Base-by-base conservation (phyloP, 495 filamentous ascomycete species). In the Xylaria longipes region DNA sequence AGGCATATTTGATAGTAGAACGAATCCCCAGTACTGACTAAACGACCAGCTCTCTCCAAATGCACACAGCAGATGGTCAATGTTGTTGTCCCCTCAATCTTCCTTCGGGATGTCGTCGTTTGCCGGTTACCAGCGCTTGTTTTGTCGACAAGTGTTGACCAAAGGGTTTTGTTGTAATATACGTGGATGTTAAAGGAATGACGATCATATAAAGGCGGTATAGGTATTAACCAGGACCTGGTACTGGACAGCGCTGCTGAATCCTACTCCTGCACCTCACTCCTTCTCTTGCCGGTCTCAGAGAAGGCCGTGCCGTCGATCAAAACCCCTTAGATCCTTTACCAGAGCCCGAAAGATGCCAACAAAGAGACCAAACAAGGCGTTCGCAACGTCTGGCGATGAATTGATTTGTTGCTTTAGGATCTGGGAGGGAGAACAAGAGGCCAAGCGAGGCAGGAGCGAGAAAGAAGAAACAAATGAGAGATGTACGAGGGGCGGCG, bases 1-100 rank as follows among this genome's bases (percentile, higher is more conserved):
- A 78, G 85, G 86, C 86, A 89, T 89, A 50, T 82, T 87, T 78
- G 60, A 48, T 27, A 69, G 71, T 56, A 68, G 70, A 72, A 69
- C 17, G 35, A 60, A 15, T 43, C 27, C 31, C 50, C 29, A 56
- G 17, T 41, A 64, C 15, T 54, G 25, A 43, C 37, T 33, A 12
- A 70, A 54, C 8, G 15, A n/a, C 52, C 37, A 45, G 31, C 37
- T 64, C 29, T 52, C 31, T 56, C 46, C 22, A 11, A 62, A 70
- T 64, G 31, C 60, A 33, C 31, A 52, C 43, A 15, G n/a, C 25
- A 12, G 45, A 64, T 22, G 14, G 33, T 39, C 25, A 45, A 48
- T 64, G 35, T 45, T 27, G 68, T 35, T 39, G 58, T 12, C 48
- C n/a, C 45, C 22, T 64, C 9, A 20, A 62, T 58, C n/a, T 35